Evolutionary conservation across 2,329 filamentous ascomycete genomes (phyloP).

Genomic region (Pseudogymnoascus sp.): DNA sequence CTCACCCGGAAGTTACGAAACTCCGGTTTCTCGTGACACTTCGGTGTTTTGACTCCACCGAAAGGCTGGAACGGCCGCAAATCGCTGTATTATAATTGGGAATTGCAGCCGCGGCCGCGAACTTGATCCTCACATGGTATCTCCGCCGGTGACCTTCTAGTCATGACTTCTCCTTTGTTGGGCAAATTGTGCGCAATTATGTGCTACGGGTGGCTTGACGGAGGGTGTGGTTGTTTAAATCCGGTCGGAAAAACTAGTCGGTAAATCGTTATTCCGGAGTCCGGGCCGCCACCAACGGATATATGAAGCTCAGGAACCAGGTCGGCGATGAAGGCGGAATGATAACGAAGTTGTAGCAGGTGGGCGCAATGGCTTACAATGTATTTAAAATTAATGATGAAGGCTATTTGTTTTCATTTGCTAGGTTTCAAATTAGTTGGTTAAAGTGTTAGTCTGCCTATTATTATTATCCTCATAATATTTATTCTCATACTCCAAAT

Average conservation of each 20-base stretch:
- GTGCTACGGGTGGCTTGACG: neutral
- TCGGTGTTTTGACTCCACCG: neutral
- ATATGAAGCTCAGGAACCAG: neutral
- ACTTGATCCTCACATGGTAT: neutral
- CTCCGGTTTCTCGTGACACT: neutral
- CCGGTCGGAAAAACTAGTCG: neutral
- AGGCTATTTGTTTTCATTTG: neutral
- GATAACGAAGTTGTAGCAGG: neutral
- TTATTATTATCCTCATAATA: neutral
- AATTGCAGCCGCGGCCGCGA: neutral
- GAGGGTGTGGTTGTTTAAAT: neutral
- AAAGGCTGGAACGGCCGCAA: neutral
- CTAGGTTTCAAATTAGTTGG: neutral
- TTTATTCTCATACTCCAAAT: neutral
- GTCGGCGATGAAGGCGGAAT: neutral
- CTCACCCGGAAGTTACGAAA: conserved; percentile 2
- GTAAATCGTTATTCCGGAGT: neutral
- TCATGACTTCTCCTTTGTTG: neutral
- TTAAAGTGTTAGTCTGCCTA: neutral
- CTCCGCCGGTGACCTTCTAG: neutral
- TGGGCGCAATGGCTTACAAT: neutral
- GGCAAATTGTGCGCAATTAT: neutral
- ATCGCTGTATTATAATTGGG: neutral
- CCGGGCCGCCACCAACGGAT: neutral
- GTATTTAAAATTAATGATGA: neutral